Conservation (phyloP, 441 rosid genomes). For the Erodium texanum region DNA sequence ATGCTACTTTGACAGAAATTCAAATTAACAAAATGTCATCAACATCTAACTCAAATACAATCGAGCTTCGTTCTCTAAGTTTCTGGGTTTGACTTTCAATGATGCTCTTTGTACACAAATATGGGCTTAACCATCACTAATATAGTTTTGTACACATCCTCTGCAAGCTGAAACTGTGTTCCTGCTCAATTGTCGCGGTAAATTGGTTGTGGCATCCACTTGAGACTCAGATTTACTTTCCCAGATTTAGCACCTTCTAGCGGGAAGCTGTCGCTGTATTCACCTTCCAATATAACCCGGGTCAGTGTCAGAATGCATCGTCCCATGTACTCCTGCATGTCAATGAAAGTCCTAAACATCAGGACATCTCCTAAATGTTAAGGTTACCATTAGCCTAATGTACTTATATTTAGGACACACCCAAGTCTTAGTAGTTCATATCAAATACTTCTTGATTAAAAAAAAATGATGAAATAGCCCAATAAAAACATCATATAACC, state of each 20-base stretch:
- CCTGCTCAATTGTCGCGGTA: slow-evolving; percentile 62
- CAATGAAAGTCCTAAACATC: background rate
- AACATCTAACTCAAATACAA: no score
- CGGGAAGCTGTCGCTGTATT: slow-evolving; percentile 52
- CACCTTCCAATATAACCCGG: slow-evolving; percentile 70
- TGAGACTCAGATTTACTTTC: slow-evolving; percentile 53
- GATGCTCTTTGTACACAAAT: background rate
- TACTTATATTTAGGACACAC: no score
- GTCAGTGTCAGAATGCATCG: slow-evolving; percentile 71
- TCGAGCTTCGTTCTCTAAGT: no score
- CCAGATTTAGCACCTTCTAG: slow-evolving; percentile 69
- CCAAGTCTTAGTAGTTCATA: no score
- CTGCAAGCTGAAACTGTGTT: background rate
- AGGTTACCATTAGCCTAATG: no score
- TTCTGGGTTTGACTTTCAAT: background rate
- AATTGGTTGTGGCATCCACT: slow-evolving; percentile 89
- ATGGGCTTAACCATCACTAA: background rate
- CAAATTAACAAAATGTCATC: no score
- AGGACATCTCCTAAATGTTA: no score
- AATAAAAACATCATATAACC: no score
- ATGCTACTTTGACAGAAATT: no score
- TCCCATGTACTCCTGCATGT: slow-evolving; percentile 78
- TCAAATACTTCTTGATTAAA: no score
- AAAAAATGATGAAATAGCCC: no score
- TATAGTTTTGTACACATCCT: background rate